Evolutionary conservation across 768 basidiomycete genomes (phyloP).

Genomic region (Phlegmacium glaucopus): DNA sequence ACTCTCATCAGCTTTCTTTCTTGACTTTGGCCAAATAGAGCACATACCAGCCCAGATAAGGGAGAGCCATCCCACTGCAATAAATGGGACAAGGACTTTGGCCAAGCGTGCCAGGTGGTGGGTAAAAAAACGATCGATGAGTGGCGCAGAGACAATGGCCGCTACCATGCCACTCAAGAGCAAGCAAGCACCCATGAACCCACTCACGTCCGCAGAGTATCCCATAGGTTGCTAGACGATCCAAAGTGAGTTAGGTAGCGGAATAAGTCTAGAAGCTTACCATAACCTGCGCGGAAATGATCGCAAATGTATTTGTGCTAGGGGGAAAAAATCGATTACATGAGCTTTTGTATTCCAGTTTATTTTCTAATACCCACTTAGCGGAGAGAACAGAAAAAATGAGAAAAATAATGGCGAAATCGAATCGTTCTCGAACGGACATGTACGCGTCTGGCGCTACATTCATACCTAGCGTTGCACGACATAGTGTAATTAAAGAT

Average conservation of each 20-base stretch:
- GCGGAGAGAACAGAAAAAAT: constrained; percentile 67
- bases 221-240: constrained; percentile 60
- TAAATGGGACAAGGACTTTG: constrained; percentile 59
- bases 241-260: not conserved
- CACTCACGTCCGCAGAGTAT: constrained; percentile 63
- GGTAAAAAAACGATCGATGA: constrained; percentile 83
- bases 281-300: constrained; percentile 66
- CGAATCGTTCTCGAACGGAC: constrained; percentile 61
- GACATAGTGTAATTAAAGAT: constrained; percentile 49
- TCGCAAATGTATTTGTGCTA: constrained; percentile 60
- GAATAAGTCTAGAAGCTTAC: constrained; percentile 35
- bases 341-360: not conserved
- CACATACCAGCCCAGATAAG: constrained; percentile 77
- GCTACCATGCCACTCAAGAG: constrained; percentile 70
- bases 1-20: not conserved
- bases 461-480: constrained; percentile 47
- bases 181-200: constrained; percentile 65
- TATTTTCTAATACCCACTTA: too few relatives aligned
- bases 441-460: constrained; percentile 48
- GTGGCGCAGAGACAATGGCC: constrained; percentile 64
- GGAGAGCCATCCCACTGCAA: constrained; percentile 63
- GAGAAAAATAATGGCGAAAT: constrained; percentile 57
- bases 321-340: not conserved
- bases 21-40: too few relatives aligned
- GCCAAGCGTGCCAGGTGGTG: constrained; percentile 59